Conservation (phyloP, 805 yeast genomes). For the Suhomyces sp. region DNA sequence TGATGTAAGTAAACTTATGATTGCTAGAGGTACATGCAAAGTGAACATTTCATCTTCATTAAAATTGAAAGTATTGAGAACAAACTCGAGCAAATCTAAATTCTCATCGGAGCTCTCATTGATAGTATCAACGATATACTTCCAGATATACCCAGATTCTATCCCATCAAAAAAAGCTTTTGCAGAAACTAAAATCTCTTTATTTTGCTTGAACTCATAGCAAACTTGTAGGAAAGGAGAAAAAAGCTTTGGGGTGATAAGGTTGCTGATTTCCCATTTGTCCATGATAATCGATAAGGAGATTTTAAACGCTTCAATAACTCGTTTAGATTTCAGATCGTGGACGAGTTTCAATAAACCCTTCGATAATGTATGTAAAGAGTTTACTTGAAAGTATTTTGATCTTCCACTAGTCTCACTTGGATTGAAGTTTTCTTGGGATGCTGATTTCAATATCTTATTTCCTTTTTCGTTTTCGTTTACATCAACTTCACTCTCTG, state of each 20-base stretch:
- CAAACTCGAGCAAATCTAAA: slow-evolving; percentile 54
- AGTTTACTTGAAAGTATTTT: slow-evolving; percentile 62
- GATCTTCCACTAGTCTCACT: slow-evolving; percentile 33
- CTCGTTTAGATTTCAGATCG: slow-evolving; percentile 29
- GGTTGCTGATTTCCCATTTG: slow-evolving; percentile 89
- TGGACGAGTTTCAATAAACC: slow-evolving; percentile 54
- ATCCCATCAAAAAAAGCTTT: slow-evolving; percentile 79
- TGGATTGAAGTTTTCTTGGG: too few species aligned
- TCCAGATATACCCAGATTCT: slow-evolving; percentile 80
- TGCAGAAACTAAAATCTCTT: slow-evolving; percentile 57
- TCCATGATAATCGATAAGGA: slow-evolving; percentile 73
- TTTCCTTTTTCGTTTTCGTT: background rate
- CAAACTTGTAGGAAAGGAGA: slow-evolving; percentile 61
- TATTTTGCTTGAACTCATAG: slow-evolving; percentile 24
- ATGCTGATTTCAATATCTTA: slow-evolving; percentile 5
- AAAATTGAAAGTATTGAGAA: slow-evolving; percentile 65
- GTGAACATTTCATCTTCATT: slow-evolving; percentile 84
- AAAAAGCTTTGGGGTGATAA: slow-evolving; percentile 67
- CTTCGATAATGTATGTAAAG: slow-evolving; percentile 45
- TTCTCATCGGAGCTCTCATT: slow-evolving; percentile 25
- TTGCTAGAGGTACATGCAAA: slow-evolving; percentile 70
- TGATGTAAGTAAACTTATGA: slow-evolving; percentile 47
- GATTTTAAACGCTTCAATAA: slow-evolving; percentile 58
- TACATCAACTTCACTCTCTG: slow-evolving; percentile 44
- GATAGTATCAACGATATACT: slow-evolving; percentile 47